phyloP scores from a whole-genome alignment of 345 rosid species.

The Hevea brasiliensis region DNA sequence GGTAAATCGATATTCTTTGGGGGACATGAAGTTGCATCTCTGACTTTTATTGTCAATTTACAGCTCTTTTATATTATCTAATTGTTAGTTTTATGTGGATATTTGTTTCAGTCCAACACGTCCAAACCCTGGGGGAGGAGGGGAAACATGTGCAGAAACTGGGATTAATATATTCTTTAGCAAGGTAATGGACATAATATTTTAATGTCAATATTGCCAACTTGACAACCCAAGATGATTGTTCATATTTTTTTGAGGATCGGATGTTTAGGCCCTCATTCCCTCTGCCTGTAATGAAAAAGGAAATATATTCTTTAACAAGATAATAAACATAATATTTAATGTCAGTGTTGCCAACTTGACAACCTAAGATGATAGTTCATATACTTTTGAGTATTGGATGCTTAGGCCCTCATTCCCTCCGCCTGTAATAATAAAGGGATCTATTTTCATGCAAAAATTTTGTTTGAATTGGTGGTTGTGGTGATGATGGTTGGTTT shows the following conservation, averaged over 20 bases:
- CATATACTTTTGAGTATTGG: background rate
- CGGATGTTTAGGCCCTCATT: background rate
- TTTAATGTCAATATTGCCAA: constrained; percentile 6
- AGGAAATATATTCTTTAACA: constrained; percentile 66
- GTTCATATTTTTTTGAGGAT: background rate
- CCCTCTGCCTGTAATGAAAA: background rate
- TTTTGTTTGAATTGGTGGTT: background rate
- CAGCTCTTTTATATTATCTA: background rate
- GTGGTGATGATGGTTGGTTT: background rate
- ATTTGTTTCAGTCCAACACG: constrained; percentile 71
- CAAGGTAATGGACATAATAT: constrained; percentile 50
- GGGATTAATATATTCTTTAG: constrained; percentile 80
- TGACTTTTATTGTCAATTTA: background rate
- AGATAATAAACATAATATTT: constrained; percentile 43
- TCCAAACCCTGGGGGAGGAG: constrained; percentile 92
- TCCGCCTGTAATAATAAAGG: background rate
- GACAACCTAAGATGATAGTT: background rate
- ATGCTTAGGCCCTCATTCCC: background rate
- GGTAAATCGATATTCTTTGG: constrained; percentile 17
- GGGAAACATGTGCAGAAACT: constrained; percentile 98
- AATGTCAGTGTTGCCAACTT: background rate
- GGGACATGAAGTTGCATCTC: background rate
- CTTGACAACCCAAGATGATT: background rate
- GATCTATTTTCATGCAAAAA: no score
- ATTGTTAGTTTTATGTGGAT: constrained; percentile 11